These are phyloP conservation scores for Saturnispora diversa DNA, from an alignment of 805 yeast genomes.

Conservation along the genomic window DNA sequence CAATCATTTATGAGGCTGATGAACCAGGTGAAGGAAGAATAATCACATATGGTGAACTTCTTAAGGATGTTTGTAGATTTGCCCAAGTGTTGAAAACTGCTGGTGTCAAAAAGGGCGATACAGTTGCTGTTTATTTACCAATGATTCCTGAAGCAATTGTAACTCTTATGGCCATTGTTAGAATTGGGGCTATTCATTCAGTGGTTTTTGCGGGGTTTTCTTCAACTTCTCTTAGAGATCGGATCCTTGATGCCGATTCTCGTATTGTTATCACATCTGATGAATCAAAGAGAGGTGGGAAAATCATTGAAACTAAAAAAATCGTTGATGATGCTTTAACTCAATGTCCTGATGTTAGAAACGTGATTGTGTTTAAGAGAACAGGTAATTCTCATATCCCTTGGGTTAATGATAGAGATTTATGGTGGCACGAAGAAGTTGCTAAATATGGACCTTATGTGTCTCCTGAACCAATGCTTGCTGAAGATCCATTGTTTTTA, in stretches of 20 bases:
- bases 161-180: constrained; percentile 66
- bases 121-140: constrained; percentile 80
- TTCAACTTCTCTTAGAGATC: constrained; percentile 60
- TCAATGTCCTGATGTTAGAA: constrained; percentile 55
- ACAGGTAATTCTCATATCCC: constrained; percentile 54
- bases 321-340: constrained; percentile 74
- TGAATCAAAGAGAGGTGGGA: constrained; percentile 79
- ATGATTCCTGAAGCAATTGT: constrained; percentile 77
- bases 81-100: constrained; percentile 58
- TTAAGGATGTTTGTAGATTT: constrained; percentile 60
- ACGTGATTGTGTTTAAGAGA: constrained; percentile 66
- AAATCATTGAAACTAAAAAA: constrained; percentile 69
- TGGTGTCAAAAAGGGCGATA: constrained; percentile 75
- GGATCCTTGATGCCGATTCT: constrained; percentile 65
- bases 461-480: constrained; percentile 65
- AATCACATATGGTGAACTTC: constrained; percentile 63
- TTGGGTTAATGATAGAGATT: constrained; percentile 51
- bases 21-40: constrained; percentile 56
- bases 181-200: constrained; percentile 80
- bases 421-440: constrained; percentile 69
- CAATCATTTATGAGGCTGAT: constrained; percentile 76
- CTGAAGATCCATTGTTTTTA: constrained; percentile 79
- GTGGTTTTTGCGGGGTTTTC: constrained; percentile 83
- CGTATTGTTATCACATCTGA: constrained; percentile 71
- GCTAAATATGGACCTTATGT: constrained; percentile 57